Evolutionary conservation across 192 early-diverging fungal species (phyloP).

Genomic region (Jimgerdemannia flammicorona): DNA sequence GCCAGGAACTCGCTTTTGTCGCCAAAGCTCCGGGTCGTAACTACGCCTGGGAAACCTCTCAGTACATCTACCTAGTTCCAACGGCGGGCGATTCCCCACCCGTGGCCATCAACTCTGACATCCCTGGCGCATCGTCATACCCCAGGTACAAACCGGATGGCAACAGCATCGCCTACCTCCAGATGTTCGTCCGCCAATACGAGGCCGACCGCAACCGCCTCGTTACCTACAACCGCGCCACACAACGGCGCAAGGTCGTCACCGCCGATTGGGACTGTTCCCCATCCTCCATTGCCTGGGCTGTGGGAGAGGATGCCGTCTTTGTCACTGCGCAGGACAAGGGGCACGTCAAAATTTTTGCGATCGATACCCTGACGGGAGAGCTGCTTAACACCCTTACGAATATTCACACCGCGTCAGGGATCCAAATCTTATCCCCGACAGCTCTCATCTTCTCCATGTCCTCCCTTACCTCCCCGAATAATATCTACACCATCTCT

Average conservation of each 20-base stretch:
- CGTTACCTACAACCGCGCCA: conserved; percentile 44
- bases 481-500: conserved; percentile 27
- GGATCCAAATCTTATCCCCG: conserved; percentile 36
- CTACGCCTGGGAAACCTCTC: conserved; percentile 76
- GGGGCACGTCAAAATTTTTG: conserved; percentile 62
- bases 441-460: conserved; percentile 42
- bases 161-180: conserved; percentile 61
- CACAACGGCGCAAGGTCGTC: conserved; percentile 34
- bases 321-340: conserved; percentile 63
- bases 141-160: conserved; percentile 69
- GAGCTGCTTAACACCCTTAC: conserved; percentile 46
- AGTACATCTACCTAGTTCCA: conserved; percentile 62
- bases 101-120: conserved; percentile 38
- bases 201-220: conserved; percentile 79
- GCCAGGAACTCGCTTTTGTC: conserved; percentile 59
- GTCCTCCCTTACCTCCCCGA: conserved; percentile 40
- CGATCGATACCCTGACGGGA: conserved; percentile 46
- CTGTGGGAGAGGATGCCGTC: conserved; percentile 47
- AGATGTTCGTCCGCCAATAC: conserved; percentile 68
- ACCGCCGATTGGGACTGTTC: conserved; percentile 62
- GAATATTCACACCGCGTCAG: conserved; percentile 39
- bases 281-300: conserved; percentile 54
- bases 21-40: conserved; percentile 58
- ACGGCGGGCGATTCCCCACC: conserved; percentile 43
- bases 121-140: conserved; percentile 53